Evolutionary conservation across 23 red algal species (phyloP), one percentile per base, ranked within the genome.

Genomic region (Pyropia haitanensis): DNA sequence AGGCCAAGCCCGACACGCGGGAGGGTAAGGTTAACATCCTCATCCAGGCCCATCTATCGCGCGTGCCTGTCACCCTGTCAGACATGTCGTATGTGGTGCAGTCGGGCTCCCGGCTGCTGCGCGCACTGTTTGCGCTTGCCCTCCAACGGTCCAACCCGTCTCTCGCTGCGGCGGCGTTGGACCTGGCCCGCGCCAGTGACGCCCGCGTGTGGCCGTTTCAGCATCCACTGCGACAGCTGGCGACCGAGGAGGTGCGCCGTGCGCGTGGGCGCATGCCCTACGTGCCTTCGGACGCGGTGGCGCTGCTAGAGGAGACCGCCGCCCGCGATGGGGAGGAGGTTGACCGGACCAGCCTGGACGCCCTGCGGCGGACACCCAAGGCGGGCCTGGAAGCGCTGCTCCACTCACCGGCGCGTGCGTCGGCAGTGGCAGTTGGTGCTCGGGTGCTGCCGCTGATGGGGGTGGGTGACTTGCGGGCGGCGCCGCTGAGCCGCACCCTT

Each of bases 1-100:
- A 71, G 28, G 71, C 72, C 21, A 53, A 52, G 2, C 60, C 85
- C 7, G 86, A 98, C 53, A 67, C 55, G 30, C 46, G 65, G 28
- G 72, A 76, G 57, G 90, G 70, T 22, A 98, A 98, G 71, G 94
- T 98, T 10, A 64, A 77, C 51, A 80, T 98, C 31, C 63, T 98
- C 1, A 52, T 98, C 17, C 94, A 98, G 64, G 67, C 86, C 32
- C 82, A 91, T 31, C 71, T 98, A 44, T 98, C 94, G 46, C 77
- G 82, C 12, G 67, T 70, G 22, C 19, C 51, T 16, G 67, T 87
- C 66, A 70, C 64, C 14, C 70, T 95, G 52, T 88, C 82, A 26
- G 94, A 98, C 55, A 71, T 88, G 56, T 53, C 64, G 49, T 98
- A 88, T 76, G 78, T 98, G 24, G 70, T 85, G 27, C 85, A 98